A percentile compares a stretch with the other conserved stretches of the same genome.
Conservation (phyloP, 2,329 filamentous ascomycete species). For the Claviceps maximensis region DNA sequence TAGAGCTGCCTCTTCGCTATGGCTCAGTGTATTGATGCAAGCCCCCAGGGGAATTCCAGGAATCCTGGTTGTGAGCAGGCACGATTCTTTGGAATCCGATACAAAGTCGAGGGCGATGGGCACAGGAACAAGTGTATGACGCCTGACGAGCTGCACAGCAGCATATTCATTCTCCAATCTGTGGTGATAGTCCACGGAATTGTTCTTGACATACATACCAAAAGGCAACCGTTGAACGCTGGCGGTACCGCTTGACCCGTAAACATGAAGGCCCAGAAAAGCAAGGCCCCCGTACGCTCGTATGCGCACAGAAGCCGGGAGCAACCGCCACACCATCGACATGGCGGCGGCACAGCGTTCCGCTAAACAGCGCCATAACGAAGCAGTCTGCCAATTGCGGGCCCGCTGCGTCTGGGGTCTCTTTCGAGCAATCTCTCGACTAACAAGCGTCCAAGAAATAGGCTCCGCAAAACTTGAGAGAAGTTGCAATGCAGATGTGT, state of each 20-base stretch:
- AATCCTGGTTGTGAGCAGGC: constrained; percentile 2
- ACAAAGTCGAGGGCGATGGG: constrained; percentile 2
- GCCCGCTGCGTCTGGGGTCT: background rate
- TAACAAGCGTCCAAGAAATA: background rate
- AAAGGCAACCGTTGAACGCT: constrained; percentile 10
- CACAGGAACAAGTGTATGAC: constrained; percentile 2
- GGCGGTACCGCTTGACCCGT: constrained; percentile 6
- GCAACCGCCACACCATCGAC: background rate
- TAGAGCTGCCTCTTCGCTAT: background rate
- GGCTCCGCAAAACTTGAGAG: background rate
- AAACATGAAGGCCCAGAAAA: constrained; percentile 1
- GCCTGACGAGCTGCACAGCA: constrained; percentile 1
- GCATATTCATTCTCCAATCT: constrained; percentile 6
- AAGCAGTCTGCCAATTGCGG: background rate
- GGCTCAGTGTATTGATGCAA: constrained; percentile 4
- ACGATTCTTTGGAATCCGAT: background rate
- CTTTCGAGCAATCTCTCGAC: background rate
- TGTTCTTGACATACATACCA: constrained; percentile 9
- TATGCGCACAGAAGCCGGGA: background rate
- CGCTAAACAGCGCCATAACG: background rate
- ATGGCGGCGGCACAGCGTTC: background rate
- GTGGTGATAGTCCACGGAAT: too few relatives aligned
- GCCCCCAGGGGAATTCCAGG: background rate
- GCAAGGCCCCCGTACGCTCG: background rate
- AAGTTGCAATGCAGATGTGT: background rate